Conservation (phyloP, 73 alveolate genomes). For the Uronychia setigera region DNA sequence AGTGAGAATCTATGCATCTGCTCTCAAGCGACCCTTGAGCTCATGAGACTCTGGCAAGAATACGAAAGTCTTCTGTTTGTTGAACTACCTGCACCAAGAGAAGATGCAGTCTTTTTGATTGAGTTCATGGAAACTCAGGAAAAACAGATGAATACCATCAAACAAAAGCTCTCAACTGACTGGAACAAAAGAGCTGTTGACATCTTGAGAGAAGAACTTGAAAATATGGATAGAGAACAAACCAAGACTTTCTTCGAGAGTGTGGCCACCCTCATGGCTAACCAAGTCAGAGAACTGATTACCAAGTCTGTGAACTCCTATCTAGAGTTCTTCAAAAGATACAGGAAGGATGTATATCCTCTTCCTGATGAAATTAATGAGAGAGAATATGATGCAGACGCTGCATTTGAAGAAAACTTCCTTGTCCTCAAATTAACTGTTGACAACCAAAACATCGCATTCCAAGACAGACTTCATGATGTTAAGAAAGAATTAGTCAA, state of each 20-base stretch:
- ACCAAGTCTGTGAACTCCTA: slow-evolving; percentile 78
- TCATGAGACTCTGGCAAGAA: slow-evolving; percentile 87
- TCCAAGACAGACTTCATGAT: slow-evolving; percentile 68
- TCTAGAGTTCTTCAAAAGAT: slow-evolving; percentile 81
- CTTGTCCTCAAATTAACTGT: slow-evolving; percentile 69
- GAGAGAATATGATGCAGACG: slow-evolving; percentile 76
- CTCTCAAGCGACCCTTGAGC: slow-evolving; percentile 82
- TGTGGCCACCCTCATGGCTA: slow-evolving; percentile 89
- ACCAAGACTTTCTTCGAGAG: slow-evolving; percentile 89
- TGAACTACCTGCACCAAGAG: slow-evolving; percentile 81
- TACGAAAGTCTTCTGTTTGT: slow-evolving; percentile 79
- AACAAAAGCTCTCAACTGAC: slow-evolving; percentile 61
- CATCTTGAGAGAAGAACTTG: slow-evolving; percentile 77
- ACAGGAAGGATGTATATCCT: slow-evolving; percentile 64
- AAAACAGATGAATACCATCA: slow-evolving; percentile 59
- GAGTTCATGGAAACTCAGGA: slow-evolving; percentile 77
- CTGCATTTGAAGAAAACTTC: slow-evolving; percentile 85
- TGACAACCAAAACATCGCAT: slow-evolving; percentile 75
- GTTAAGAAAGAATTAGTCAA: slow-evolving; percentile 66
- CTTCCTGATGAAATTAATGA: slow-evolving; percentile 67
- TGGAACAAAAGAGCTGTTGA: slow-evolving; percentile 79
- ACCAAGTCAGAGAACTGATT: slow-evolving; percentile 80
- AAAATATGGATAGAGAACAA: slow-evolving; percentile 80
- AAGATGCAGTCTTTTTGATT: slow-evolving; percentile 72
- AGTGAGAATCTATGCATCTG: slow-evolving; percentile 86